phyloP scores from a whole-genome alignment of 345 rosid genomes.

The Iberis pinnata region DNA sequence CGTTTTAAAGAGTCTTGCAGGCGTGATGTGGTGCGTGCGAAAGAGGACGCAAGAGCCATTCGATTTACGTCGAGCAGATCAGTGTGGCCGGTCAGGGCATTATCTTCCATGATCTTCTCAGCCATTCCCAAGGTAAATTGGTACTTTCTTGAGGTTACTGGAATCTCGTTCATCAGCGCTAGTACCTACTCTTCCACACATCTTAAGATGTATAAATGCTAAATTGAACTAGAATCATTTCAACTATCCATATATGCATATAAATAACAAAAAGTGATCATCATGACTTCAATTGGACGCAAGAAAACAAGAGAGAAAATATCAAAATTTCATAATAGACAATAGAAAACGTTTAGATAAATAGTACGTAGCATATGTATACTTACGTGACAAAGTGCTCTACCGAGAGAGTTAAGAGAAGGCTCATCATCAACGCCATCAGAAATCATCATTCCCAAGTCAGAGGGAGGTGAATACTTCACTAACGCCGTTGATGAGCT shows the following conservation, averaged over 20 bases:
- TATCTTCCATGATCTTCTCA: constrained; percentile 69
- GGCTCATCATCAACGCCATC: constrained; percentile 46
- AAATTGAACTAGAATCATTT: neutral
- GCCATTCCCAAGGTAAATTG: constrained; percentile 71
- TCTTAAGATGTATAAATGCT: neutral
- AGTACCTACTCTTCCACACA: constrained; percentile 36
- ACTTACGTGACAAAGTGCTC: constrained; percentile 77
- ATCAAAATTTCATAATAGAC: no score
- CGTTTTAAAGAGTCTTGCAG: constrained; percentile 41
- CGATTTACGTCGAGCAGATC: constrained; percentile 54
- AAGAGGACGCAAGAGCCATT: constrained; percentile 47
- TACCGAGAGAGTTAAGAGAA: constrained; percentile 45
- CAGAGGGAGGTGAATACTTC: constrained; percentile 29
- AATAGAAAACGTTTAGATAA: no score
- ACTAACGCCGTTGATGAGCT: constrained; percentile 28
- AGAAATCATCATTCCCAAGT: constrained; percentile 34
- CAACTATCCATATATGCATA: neutral
- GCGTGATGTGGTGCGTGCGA: constrained; percentile 45
- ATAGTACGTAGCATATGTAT: no score
- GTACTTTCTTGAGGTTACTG: constrained; percentile 62
- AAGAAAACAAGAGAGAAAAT: no score
- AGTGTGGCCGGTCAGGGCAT: constrained; percentile 37
- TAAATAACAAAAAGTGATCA: no score
- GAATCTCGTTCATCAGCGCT: constrained; percentile 54
- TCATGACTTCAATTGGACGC: no score